These are phyloP conservation scores for Curvularia lunata DNA, from an alignment of 2,329 filamentous ascomycete species.

Conservation along the genomic window DNA sequence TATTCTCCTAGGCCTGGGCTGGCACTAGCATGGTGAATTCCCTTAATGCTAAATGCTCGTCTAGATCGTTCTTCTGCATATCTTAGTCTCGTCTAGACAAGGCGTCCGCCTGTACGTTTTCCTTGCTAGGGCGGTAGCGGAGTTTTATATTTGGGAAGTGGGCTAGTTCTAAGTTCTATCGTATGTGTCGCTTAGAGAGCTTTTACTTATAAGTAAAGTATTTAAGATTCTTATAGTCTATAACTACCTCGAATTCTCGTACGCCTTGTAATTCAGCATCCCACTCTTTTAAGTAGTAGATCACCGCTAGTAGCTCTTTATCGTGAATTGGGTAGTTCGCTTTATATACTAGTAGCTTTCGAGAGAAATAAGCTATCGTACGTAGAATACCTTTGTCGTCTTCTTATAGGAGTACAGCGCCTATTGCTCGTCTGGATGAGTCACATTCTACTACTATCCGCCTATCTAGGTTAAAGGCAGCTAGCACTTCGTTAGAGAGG, in stretches of 20 bases:
- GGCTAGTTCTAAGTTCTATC: neutral
- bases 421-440: too few species aligned
- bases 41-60: neutral
- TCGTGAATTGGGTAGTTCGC: too few species aligned
- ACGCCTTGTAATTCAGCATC: neutral
- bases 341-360: neutral
- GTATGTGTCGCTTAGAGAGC: neutral
- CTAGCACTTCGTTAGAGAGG: too few species aligned
- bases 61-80: neutral
- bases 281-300: slow-evolving; percentile 3
- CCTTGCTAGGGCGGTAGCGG: neutral
- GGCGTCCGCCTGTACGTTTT: neutral
- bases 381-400: too few species aligned
- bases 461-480: too few species aligned
- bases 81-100: slow-evolving; percentile 1
- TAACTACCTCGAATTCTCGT: neutral
- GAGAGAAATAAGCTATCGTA: too few species aligned
- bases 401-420: too few species aligned
- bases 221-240: neutral
- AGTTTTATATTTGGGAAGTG: neutral
- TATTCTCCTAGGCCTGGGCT: neutral
- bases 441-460: too few species aligned
- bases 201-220: too few species aligned
- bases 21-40: neutral
- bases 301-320: slow-evolving; percentile 1